Conservation (phyloP, 169 alveolate species). For the Miamiensis avidus region DNA sequence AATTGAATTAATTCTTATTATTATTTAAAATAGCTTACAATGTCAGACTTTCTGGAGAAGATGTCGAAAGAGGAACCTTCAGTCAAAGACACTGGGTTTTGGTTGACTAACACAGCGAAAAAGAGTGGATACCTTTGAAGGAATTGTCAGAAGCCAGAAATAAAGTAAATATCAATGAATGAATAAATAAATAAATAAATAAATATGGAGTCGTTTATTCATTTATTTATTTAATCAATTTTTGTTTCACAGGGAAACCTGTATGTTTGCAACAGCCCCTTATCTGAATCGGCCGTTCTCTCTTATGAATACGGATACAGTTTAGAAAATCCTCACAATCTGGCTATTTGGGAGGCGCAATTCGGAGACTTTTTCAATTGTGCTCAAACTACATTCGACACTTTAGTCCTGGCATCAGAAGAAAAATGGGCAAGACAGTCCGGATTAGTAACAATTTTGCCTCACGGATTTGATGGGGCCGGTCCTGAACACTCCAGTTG, state of each 20-base stretch:
- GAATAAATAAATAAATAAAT: too few relatives aligned
- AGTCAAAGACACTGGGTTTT: slow-evolving; percentile 69
- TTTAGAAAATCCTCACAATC: slow-evolving; percentile 64
- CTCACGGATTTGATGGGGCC: slow-evolving; percentile 82
- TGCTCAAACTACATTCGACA: slow-evolving; percentile 64
- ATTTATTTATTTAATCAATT: too few relatives aligned
- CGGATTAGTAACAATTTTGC: slow-evolving; percentile 62
- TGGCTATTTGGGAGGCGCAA: slow-evolving; percentile 79
- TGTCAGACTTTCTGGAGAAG: slow-evolving; percentile 79
- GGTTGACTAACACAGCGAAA: slow-evolving; percentile 55
- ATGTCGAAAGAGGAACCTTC: slow-evolving; percentile 79
- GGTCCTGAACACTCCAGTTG: slow-evolving; percentile 84
- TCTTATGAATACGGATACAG: slow-evolving; percentile 78
- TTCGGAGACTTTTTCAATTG: slow-evolving; percentile 80
- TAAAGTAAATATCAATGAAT: neutral
- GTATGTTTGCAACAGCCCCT: slow-evolving; percentile 58
- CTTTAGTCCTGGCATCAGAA: slow-evolving; percentile 64
- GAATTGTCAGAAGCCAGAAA: slow-evolving; percentile 19
- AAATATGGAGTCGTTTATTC: too few relatives aligned
- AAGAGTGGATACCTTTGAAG: slow-evolving; percentile 37
- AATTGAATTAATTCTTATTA: neutral
- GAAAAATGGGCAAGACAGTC: slow-evolving; percentile 74
- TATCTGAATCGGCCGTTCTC: slow-evolving; percentile 67
- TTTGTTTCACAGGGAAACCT: slow-evolving; percentile 78
- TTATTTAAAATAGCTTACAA: slow-evolving; percentile 60